A percentile compares a stretch with the other conserved stretches of the same genome.
These are phyloP conservation scores for Dryadomyces sulphureus DNA, from an alignment of 2,329 filamentous ascomycete species.

Conservation along the genomic window DNA sequence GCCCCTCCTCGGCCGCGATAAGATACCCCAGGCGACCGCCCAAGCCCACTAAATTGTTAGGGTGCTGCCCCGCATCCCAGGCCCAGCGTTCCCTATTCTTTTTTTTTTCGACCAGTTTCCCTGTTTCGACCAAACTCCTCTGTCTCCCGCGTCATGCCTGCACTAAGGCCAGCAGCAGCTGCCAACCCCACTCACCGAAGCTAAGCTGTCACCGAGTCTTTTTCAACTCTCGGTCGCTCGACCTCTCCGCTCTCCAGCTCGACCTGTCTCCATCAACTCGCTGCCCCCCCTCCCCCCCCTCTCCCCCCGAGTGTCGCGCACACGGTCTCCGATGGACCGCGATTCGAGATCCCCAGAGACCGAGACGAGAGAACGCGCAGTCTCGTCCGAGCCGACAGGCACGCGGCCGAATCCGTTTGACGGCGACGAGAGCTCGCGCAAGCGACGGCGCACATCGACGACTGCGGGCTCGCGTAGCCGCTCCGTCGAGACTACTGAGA, in stretches of 20 bases:
- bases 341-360: conserved; percentile 25
- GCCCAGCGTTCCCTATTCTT: background rate
- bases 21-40: background rate
- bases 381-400: conserved; percentile 47
- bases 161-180: conserved; percentile 3
- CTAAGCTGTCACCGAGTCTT: background rate
- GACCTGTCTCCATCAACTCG: too few species aligned
- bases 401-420: conserved; percentile 49
- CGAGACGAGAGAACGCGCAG: conserved; percentile 41
- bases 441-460: conserved; percentile 46
- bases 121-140: background rate
- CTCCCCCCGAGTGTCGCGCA: too few species aligned
- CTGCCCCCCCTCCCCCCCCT: too few species aligned
- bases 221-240: background rate
- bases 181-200: background rate
- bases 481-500: conserved; percentile 35
- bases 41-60: background rate
- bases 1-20: background rate
- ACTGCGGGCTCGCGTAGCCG: conserved; percentile 35
- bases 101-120: background rate
- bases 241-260: too few species aligned
- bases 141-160: conserved; percentile 1
- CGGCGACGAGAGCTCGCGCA: conserved; percentile 40
- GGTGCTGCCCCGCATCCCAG: conserved; percentile 1
- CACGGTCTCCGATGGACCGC: conserved; percentile 39